Evolutionary conservation across 495 filamentous ascomycete genomes (phyloP), one percentile per base, ranked within the genome.

Genomic region (Tuber umbilicatum): DNA sequence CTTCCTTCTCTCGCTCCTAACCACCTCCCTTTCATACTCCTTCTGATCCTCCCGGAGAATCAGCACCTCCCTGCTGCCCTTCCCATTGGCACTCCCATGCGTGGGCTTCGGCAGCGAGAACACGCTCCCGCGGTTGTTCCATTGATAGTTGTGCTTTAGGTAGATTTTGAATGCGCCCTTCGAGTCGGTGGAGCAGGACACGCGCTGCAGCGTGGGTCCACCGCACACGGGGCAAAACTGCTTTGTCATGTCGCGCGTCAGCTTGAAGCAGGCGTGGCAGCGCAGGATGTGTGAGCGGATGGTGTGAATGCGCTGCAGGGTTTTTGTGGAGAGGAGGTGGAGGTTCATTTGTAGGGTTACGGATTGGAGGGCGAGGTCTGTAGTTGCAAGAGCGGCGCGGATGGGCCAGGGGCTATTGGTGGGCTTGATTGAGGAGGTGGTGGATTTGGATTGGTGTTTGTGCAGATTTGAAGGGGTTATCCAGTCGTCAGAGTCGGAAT

Each of bases 361-460:
- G 81, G 98, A 98, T 85, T 98, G 93, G 89, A 98, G 94, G 64
- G 95, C 94, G 85, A 92, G 97, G 86, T 99, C 95, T 74, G 91
- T 92, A 0, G 95, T 98, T 77, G 97, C 90, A 68, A 93, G 89
- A 16, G 93, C 96, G 17, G 91, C 92, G 82, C 94, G 89, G 78
- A 97, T 91, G 35, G 87, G 87, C 70, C 89, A 70, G 21, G 27
- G 37, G 4, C 23, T 87, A 12, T 86, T 83, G 35, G 47, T 68
- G 35, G 75, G 6, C 2, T 93, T 97, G 75, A 97, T 89, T 68
- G 92, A 89, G 5, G 91, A 19, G 87, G 86, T 70, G 88, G 70
- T 47, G 23, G 72, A 90, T 80, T 88, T 86, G 73, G 87, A 88
- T 86, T 93, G 91, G 81, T 92, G 90, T 81, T 92, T 92, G 82